These are phyloP conservation scores for Citrullus amarus DNA, from an alignment of 306 rosid species.

Conservation along the genomic window DNA sequence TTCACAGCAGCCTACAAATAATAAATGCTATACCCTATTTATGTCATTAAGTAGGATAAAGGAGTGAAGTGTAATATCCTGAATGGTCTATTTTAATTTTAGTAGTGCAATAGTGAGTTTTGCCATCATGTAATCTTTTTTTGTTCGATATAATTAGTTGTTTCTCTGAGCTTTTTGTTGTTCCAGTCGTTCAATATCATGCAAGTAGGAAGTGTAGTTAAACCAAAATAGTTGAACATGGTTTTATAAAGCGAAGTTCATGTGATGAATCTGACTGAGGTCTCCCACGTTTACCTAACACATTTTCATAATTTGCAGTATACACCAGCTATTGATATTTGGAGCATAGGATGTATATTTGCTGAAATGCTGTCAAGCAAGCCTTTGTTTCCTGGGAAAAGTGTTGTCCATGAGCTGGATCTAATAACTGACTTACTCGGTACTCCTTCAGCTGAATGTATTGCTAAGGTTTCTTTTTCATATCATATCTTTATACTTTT, in stretches of 20 bases:
- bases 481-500: not conserved
- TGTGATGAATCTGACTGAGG: not conserved
- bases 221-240: not conserved
- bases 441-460: constrained; percentile 41
- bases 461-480: constrained; percentile 31
- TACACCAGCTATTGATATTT: constrained; percentile 57
- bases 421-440: constrained; percentile 56
- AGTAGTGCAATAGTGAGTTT: not conserved
- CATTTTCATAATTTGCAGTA: constrained; percentile 29
- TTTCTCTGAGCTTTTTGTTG: not conserved
- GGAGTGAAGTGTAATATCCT: not conserved
- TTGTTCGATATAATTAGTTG: not conserved
- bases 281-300: not conserved
- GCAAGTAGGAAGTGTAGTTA: not conserved
- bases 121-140: not conserved
- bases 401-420: constrained; percentile 54
- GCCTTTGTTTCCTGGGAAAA: constrained; percentile 58
- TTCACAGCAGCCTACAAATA: not conserved
- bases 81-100: no score
- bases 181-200: not conserved
- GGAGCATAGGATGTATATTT: constrained; percentile 72
- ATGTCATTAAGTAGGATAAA: not conserved
- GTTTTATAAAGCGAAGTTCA: not conserved
- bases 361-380: constrained; percentile 52
- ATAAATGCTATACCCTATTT: not conserved